phyloP scores from a whole-genome alignment of 129 eudicot genomes.

The Gnaphalium uliginosum region DNA sequence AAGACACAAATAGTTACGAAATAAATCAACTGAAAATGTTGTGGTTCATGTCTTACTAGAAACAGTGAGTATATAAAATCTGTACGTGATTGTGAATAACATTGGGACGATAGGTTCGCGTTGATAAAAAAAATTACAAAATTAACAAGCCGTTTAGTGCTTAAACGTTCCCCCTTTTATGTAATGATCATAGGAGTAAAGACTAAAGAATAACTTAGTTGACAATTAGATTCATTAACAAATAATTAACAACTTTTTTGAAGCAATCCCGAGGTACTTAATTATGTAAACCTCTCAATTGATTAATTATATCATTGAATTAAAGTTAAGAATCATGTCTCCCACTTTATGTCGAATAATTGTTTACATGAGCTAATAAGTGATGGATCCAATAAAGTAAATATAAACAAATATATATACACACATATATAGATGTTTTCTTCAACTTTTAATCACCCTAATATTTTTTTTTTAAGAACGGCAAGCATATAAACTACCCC shows the following conservation, averaged over 20 bases:
- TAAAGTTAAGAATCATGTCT: constrained; percentile 58
- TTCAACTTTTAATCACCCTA: constrained; percentile 11
- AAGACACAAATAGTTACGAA: background rate
- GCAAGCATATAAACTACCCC: no score
- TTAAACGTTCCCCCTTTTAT: constrained; percentile 37
- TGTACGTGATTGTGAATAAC: no score
- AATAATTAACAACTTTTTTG: constrained; percentile 29
- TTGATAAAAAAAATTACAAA: no score
- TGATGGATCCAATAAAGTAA: constrained; percentile 72
- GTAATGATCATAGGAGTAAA: constrained; percentile 31
- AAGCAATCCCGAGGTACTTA: constrained; percentile 34
- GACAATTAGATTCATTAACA: constrained; percentile 22
- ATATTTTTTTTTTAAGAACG: background rate
- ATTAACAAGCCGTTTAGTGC: constrained; percentile 5
- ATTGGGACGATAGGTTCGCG: no score
- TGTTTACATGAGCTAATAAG: constrained; percentile 35
- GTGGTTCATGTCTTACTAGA: no score
- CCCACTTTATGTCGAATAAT: constrained; percentile 48
- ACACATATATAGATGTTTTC: constrained; percentile 44
- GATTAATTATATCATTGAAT: constrained; percentile 20
- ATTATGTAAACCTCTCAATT: constrained; percentile 33
- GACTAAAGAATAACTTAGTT: constrained; percentile 25
- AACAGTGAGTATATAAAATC: no score
- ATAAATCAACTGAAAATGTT: no score
- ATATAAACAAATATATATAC: constrained; percentile 6